Evolutionary conservation across 805 yeast species (phyloP).

Genomic region (Myxozyma neotropica): DNA sequence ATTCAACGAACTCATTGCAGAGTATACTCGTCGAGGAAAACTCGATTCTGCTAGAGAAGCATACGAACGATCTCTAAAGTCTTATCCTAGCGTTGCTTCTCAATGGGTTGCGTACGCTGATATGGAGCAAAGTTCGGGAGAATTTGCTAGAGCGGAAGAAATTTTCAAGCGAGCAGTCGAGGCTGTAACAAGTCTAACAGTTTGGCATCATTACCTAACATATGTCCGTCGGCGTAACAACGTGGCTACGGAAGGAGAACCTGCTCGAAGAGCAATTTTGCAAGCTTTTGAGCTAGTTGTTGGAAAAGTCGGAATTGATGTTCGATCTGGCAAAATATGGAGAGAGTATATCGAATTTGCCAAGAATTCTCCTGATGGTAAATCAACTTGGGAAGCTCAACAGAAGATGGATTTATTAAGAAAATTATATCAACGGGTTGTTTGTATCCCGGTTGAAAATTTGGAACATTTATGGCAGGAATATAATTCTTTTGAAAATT

Average conservation of each 20-base stretch:
- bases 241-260: conserved; percentile 76
- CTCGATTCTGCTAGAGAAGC: conserved; percentile 60
- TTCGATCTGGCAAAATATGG: conserved; percentile 74
- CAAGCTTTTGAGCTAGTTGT: conserved; percentile 85
- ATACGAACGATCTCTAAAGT: conserved; percentile 61
- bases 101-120: conserved; percentile 78
- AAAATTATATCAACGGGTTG: conserved; percentile 66
- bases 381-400: conserved; percentile 75
- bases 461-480: conserved; percentile 79
- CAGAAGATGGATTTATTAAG: conserved; percentile 77
- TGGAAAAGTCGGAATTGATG: conserved; percentile 76
- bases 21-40: conserved; percentile 55
- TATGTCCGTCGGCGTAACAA: conserved; percentile 69
- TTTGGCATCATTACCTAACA: conserved; percentile 73
- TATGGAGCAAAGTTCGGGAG: conserved; percentile 64
- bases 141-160: conserved; percentile 64
- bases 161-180: conserved; percentile 53
- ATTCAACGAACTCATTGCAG: conserved; percentile 38
- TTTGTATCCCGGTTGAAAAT: conserved; percentile 73
- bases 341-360: conserved; percentile 78
- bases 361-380: conserved; percentile 62
- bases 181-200: conserved; percentile 12
- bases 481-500: conserved; percentile 83
- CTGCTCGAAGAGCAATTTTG: conserved; percentile 69
- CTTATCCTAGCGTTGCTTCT: conserved; percentile 52